These are phyloP conservation scores for Amanita inopinata DNA, from an alignment of 768 basidiomycete species.

Conservation along the genomic window DNA sequence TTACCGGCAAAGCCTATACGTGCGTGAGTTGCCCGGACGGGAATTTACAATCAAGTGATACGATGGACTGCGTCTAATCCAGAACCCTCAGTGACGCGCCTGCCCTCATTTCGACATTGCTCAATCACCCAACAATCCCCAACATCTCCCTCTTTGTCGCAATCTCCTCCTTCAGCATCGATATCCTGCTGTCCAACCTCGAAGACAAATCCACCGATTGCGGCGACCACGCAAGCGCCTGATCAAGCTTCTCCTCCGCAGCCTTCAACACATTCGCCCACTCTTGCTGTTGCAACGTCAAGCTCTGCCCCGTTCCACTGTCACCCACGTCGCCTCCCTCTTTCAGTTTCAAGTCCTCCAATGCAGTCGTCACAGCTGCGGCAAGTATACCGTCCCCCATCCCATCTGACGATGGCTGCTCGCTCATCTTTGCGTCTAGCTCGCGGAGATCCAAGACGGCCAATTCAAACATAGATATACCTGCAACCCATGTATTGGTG, in stretches of 20 bases:
- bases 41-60: no score
- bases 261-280: slow-evolving; percentile 42
- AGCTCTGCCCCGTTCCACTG: not conserved
- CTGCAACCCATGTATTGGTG: slow-evolving; percentile 59
- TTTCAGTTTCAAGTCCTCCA: no score
- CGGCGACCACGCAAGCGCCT: slow-evolving; percentile 38
- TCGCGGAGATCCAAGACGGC: slow-evolving; percentile 64
- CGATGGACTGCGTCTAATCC: no score
- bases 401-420: not conserved
- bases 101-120: no score
- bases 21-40: no score
- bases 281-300: slow-evolving; percentile 18
- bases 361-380: not conserved
- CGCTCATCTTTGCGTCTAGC: slow-evolving; percentile 24
- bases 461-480: slow-evolving; percentile 59
- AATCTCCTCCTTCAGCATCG: slow-evolving; percentile 67
- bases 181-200: slow-evolving; percentile 58
- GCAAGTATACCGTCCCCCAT: not conserved
- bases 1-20: no score
- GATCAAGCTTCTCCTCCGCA: slow-evolving; percentile 42
- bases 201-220: slow-evolving; percentile 55
- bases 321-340: not conserved
- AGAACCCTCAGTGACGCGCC: no score
- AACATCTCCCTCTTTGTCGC: slow-evolving; percentile 45
- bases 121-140: slow-evolving; percentile 17